Conservation (phyloP, 2,329 filamentous ascomycete genomes). For the Phaeophleospora eucalypticola region DNA sequence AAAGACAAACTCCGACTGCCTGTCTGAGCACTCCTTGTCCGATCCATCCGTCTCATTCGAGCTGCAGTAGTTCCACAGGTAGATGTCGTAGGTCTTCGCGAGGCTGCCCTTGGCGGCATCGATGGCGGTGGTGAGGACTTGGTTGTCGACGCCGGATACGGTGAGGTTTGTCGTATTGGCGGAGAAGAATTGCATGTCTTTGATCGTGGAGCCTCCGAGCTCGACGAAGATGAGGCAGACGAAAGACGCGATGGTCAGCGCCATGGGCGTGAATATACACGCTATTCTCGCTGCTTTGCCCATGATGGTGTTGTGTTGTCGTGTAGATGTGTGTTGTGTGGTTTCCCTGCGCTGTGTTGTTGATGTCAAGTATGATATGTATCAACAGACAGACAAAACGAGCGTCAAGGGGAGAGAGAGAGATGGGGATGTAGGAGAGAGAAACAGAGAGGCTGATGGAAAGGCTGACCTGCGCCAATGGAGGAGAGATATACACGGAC, state of each 20-base stretch:
- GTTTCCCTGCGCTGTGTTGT: too few species aligned
- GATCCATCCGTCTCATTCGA: conserved; percentile 46
- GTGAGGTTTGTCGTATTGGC: conserved; percentile 37
- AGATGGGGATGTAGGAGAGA: conserved; percentile 1
- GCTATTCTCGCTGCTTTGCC: conserved; percentile 72
- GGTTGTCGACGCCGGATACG: conserved; percentile 27
- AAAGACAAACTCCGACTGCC: conserved; percentile 72
- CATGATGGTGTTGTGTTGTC: conserved; percentile 51
- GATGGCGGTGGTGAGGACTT: conserved; percentile 36
- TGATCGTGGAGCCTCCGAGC: conserved; percentile 51
- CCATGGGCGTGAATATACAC: conserved; percentile 84
- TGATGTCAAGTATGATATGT: neutral
- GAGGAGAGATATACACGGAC: neutral
- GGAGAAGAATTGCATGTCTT: conserved; percentile 52
- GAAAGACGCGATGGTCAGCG: conserved; percentile 72
- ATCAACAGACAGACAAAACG: neutral
- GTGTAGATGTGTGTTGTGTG: neutral
- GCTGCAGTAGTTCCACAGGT: conserved; percentile 83
- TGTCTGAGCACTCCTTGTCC: conserved; percentile 62
- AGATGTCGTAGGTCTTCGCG: conserved; percentile 73
- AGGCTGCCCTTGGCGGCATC: conserved; percentile 47
- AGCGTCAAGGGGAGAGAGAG: neutral
- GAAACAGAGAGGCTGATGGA: neutral
- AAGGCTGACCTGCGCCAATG: neutral
- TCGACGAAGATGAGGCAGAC: conserved; percentile 61